Evolutionary conservation across 768 basidiomycete species (phyloP).

Genomic region (Boletus coccyginus): DNA sequence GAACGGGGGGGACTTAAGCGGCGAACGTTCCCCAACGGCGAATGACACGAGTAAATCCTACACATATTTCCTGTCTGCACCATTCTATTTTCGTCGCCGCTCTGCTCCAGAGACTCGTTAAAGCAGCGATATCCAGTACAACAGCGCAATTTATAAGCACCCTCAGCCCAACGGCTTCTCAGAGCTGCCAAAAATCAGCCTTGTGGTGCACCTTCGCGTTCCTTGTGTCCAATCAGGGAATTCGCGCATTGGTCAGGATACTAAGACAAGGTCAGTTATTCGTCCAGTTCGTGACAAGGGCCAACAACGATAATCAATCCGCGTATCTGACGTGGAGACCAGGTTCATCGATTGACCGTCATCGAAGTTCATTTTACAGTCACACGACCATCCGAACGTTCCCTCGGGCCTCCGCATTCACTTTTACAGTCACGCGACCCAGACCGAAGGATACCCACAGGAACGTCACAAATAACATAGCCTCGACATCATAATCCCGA

Average conservation of each 20-base stretch:
- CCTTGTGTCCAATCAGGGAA: not conserved
- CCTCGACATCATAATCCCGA: not conserved
- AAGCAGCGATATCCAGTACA: not conserved
- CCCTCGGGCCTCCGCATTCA: too few relatives aligned
- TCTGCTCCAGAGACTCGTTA: not conserved
- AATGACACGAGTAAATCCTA: not conserved
- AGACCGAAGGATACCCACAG: too few relatives aligned
- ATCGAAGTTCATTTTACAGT: not conserved
- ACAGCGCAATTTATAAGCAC: not conserved
- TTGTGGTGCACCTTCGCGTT: not conserved
- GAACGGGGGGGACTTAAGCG: not conserved
- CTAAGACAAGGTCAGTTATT: not conserved
- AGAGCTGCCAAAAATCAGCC: not conserved
- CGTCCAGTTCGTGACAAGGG: not conserved
- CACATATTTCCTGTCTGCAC: not conserved
- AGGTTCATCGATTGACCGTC: not conserved
- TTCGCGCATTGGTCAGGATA: not conserved
- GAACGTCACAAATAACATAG: not conserved
- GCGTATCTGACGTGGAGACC: slow-evolving; percentile 1
- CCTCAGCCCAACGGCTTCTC: not conserved
- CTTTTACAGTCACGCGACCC: too few relatives aligned
- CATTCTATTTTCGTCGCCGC: not conserved
- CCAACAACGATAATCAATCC: not conserved
- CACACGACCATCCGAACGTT: not conserved
- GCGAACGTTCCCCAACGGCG: not conserved